Conservation (phyloP, 257 asterid species). For the Schizonepeta tenuifolia region DNA sequence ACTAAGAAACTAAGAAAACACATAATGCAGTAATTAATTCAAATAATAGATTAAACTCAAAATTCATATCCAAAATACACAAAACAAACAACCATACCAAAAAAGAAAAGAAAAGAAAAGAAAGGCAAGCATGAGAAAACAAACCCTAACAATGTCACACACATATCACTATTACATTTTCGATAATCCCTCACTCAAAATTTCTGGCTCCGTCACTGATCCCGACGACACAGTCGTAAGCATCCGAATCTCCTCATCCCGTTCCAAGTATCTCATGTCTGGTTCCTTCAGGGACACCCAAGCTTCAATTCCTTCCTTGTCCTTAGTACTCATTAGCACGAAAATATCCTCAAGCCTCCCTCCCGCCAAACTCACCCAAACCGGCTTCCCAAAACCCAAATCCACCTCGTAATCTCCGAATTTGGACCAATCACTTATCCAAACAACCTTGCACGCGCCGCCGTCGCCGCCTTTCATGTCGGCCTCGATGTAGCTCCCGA, state of each 20-base stretch:
- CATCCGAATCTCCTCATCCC: conserved; percentile 10
- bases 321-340: conserved; percentile 18
- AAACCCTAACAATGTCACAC: background rate
- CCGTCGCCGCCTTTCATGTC: background rate
- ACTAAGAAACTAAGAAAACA: too few species aligned
- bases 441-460: conserved; percentile 20
- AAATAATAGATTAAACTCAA: too few species aligned
- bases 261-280: conserved; percentile 20
- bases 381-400: conserved; percentile 47
- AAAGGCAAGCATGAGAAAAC: background rate
- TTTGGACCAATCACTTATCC: conserved; percentile 44
- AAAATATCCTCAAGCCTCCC: conserved; percentile 13
- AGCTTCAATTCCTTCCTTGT: conserved; percentile 43
- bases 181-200: background rate
- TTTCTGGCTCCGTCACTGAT: background rate
- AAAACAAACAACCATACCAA: too few species aligned
- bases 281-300: conserved; percentile 33
- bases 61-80: too few species aligned
- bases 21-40: too few species aligned
- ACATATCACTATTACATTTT: background rate
- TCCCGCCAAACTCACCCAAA: conserved; percentile 32
- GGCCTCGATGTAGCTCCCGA: conserved; percentile 4
- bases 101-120: too few species aligned
- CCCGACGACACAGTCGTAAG: background rate
- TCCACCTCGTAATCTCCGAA: conserved; percentile 44